Evolutionary conservation across 139 green algal genomes (phyloP), one percentile per base, ranked within the genome.

Genomic region (Ettlia oleoabundans): DNA sequence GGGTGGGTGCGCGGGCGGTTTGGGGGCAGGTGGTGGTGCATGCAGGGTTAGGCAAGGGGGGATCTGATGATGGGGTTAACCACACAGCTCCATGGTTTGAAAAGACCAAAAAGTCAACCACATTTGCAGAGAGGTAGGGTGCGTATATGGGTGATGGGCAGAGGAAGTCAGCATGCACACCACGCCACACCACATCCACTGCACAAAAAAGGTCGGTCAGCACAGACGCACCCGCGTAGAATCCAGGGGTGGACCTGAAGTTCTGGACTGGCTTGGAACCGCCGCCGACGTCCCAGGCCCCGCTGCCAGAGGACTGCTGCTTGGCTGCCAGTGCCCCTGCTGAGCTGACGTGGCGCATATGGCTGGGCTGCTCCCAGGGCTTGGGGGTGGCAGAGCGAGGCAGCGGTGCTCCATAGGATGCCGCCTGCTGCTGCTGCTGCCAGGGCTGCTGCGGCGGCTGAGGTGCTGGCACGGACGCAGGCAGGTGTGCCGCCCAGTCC

Each of bases 171-270:
- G n/a, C n/a, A n/a, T n/a, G n/a, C n/a, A n/a, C n/a, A n/a, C n/a
- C n/a, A n/a, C n/a, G n/a, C n/a, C n/a, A n/a, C n/a, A n/a, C n/a
- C n/a, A n/a, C n/a, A n/a, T n/a, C n/a, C n/a, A n/a, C n/a, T n/a
- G n/a, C n/a, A n/a, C n/a, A n/a, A n/a, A n/a, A n/a, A n/a, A n/a
- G n/a, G n/a, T n/a, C n/a, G n/a, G n/a, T n/a, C n/a, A n/a, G n/a
- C n/a, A 58, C 47, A 7, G 30, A n/a, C 33, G 9, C 70, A 77
- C 72, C 72, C 13, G 72, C 72, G 19, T 79, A 79, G 72, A 79
- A 79, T 51, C 72, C 72, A 1, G 72, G 72, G 4, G 51, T 79
- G 47, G 72, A 68, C 8, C 33, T 33, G 52, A 37, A 51, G 52
- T 79, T 66, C 21, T 66, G 1, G 32, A 30, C 2, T 19, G 40